Conservation (phyloP, 352 stramenopile genomes). For the Blastocystis sp. region DNA sequence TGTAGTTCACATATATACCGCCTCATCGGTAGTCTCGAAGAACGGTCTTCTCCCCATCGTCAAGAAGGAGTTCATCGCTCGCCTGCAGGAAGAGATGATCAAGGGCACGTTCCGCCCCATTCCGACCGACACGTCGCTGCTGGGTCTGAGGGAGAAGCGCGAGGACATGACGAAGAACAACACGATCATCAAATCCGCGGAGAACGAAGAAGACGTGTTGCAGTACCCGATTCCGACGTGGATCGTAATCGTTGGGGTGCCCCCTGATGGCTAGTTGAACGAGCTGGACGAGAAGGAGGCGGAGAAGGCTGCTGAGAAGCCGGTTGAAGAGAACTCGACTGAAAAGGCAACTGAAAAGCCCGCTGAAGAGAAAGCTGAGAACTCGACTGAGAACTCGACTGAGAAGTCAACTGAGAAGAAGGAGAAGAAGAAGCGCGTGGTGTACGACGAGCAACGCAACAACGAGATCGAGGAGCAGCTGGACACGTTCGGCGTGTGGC, state of each 20-base stretch:
- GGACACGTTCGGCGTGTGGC: conserved; percentile 15
- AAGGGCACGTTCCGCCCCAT: not conserved
- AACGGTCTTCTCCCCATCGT: not conserved
- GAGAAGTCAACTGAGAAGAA: not conserved
- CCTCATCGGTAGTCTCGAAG: not conserved
- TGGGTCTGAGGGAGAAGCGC: conserved; percentile 17
- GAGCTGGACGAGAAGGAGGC: not conserved
- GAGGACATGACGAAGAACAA: conserved; percentile 20
- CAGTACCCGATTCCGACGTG: conserved; percentile 31
- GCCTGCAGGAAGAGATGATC: conserved; percentile 42
- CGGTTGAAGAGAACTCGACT: not conserved
- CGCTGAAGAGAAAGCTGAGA: not conserved
- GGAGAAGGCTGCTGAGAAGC: too few relatives aligned
- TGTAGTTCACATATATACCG: not conserved
- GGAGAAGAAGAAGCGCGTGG: not conserved
- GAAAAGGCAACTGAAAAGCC: not conserved
- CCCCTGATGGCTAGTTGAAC: not conserved
- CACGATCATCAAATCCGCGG: conserved; percentile 15
- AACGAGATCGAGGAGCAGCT: conserved; percentile 78
- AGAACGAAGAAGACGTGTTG: not conserved
- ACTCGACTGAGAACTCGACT: too few relatives aligned
- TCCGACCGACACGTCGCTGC: not conserved
- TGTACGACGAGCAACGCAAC: not conserved
- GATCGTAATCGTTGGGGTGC: not conserved
- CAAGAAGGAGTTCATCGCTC: conserved; percentile 58